A percentile compares a stretch with the other conserved stretches of the same genome.
These are phyloP conservation scores for Penicillium roqueforti DNA, from an alignment of 495 filamentous ascomycete species.

Conservation along the genomic window DNA sequence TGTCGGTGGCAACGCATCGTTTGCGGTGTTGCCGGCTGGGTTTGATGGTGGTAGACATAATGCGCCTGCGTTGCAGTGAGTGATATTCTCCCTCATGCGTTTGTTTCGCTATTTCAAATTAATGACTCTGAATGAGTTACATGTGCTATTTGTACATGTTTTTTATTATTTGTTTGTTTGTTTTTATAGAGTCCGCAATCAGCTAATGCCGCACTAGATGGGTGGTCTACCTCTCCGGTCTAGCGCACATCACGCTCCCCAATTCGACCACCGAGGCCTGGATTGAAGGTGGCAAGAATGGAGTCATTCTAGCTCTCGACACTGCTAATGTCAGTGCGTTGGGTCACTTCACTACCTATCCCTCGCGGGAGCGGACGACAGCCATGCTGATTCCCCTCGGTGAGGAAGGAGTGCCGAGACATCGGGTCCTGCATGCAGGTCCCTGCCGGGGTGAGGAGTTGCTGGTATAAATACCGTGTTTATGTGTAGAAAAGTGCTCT, in stretches of 20 bases:
- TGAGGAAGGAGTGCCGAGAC: slow-evolving; percentile 34
- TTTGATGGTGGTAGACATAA: slow-evolving; percentile 52
- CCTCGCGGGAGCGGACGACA: slow-evolving; percentile 39
- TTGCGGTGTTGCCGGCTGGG: slow-evolving; percentile 36
- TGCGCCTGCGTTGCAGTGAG: slow-evolving; percentile 49
- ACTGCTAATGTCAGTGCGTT: slow-evolving; percentile 41
- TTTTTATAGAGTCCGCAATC: too few relatives aligned
- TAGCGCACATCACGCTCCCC: slow-evolving; percentile 49
- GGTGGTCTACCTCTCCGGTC: slow-evolving; percentile 49
- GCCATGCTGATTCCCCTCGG: slow-evolving; percentile 40
- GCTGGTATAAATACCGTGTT: not conserved
- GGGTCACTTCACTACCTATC: slow-evolving; percentile 49
- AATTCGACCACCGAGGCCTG: slow-evolving; percentile 35
- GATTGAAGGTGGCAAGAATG: slow-evolving; percentile 43
- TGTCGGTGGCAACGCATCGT: slow-evolving; percentile 33
- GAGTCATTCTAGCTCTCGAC: slow-evolving; percentile 48
- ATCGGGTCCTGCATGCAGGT: slow-evolving; percentile 41
- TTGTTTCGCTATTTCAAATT: not conserved
- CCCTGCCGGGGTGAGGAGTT: slow-evolving; percentile 32
- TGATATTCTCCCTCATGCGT: not conserved
- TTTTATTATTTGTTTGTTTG: not conserved
- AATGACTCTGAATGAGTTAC: not conserved
- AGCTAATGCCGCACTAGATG: slow-evolving; percentile 33
- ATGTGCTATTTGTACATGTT: not conserved
- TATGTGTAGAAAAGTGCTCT: too few relatives aligned